Conservation (phyloP, 345 rosid genomes). For the Citrus glauca region DNA sequence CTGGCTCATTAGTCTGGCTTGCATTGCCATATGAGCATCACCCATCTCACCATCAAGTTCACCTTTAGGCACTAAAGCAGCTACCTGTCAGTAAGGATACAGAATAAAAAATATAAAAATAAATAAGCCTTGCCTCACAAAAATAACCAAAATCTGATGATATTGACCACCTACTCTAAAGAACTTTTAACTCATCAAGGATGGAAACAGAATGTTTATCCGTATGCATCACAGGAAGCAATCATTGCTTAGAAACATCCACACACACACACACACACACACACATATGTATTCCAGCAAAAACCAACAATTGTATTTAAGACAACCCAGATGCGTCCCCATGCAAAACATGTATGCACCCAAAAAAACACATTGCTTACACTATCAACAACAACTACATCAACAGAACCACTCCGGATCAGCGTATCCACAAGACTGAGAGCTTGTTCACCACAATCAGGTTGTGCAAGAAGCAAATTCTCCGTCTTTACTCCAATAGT, state of each 20-base stretch:
- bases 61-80: conserved; percentile 98
- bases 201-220: not conserved
- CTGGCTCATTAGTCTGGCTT: conserved; percentile 99
- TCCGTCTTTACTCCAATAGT: conserved; percentile 89
- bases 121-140: not conserved
- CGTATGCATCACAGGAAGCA: not conserved
- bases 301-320: not conserved
- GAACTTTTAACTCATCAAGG: not conserved
- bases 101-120: conserved; percentile 1
- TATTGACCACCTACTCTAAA: not conserved
- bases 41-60: conserved; percentile 99
- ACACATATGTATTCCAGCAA: too few species aligned
- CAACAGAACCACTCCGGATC: conserved; percentile 90
- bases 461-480: conserved; percentile 92
- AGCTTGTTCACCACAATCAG: conserved; percentile 98
- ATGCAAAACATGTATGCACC: conserved; percentile 9
- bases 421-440: conserved; percentile 94
- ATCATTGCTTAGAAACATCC: not conserved
- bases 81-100: conserved; percentile 52
- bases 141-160: not conserved
- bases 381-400: conserved; percentile 94
- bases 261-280: too few species aligned
- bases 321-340: not conserved
- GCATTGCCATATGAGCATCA: conserved; percentile 99
- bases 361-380: conserved; percentile 50